Evolutionary conservation across 768 basidiomycete genomes (phyloP), one percentile per base, ranked within the genome.

Genomic region (Pleurotus sapidus): DNA sequence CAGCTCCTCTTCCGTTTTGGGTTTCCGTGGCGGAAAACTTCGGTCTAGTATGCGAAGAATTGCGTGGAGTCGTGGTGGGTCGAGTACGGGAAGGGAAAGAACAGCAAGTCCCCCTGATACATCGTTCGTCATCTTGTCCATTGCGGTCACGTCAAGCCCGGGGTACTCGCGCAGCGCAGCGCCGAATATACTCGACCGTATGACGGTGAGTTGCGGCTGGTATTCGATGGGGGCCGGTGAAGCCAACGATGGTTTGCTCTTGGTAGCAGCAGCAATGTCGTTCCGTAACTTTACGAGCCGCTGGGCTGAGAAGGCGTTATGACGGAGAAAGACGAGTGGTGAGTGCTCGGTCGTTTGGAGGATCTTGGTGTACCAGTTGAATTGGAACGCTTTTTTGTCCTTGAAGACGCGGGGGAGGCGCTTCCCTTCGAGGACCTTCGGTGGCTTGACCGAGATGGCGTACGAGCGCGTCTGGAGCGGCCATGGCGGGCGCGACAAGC

Each of bases 311-410:
- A 95, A 89, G 60, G 91, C 87, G 60, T 81, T 77, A 69, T 93
- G 92, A 51, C 85, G 80, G 59, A 96, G 84, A 72, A 96, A 80
- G 61, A 97, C 75, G 67, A 94, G 74, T 30, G 93, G 87, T 0
- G 84, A 76, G 38, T 76, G 70, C 20, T 71, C 63, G 67, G 81
- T 82, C 54, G 77, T 73, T 57, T 82, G 71, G 65, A 96, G 80
- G 60, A 96, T 83, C 64, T 79, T 80, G 57, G 80, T 76, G 78
- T 94, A 94, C 72, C 88, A 86, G 74, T 84, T 80, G 74, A 87
- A 92, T 68, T 93, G 86, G 71, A 84, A 87, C 1, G 85, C 77
- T 70, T 95, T 97, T 69, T 90, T 88, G 67, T 84, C 83, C 50
- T 80, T 80, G 68, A 93, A 95, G 58, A 83, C 77, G 43, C 94